These are phyloP conservation scores for Yamadazyma jaroonii DNA, from an alignment of 1,139 yeast species.

Conservation along the genomic window DNA sequence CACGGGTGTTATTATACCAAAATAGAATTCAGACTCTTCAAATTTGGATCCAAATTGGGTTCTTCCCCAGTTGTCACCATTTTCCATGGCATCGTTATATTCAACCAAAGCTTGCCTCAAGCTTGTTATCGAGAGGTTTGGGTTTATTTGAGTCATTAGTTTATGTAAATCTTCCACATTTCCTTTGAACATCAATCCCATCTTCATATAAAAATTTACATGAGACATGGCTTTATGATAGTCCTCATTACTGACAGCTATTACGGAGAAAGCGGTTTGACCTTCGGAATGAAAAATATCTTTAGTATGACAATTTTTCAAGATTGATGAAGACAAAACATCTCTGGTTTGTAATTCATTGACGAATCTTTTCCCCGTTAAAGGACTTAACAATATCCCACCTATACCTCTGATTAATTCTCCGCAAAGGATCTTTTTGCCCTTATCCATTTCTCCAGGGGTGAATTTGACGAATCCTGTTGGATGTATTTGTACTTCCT, in stretches of 20 bases:
- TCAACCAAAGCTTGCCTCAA: slow-evolving; percentile 13
- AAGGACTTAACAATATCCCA: slow-evolving; percentile 32
- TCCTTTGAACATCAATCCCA: slow-evolving; percentile 27
- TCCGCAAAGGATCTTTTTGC: slow-evolving; percentile 37
- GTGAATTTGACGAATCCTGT: slow-evolving; percentile 33
- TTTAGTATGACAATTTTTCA: slow-evolving; percentile 18
- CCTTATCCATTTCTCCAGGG: slow-evolving; percentile 11
- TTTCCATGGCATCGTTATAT: slow-evolving; percentile 12
- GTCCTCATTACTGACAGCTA: slow-evolving; percentile 27
- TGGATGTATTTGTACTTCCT: slow-evolving; percentile 38
- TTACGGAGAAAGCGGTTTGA: slow-evolving; percentile 20
- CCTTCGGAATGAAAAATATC: slow-evolving; percentile 8
- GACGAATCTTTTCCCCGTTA: slow-evolving; percentile 30
- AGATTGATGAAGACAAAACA: slow-evolving; percentile 26
- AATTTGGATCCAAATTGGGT: slow-evolving; percentile 20
- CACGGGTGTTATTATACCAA: slow-evolving; percentile 38
- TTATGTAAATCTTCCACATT: slow-evolving; percentile 18
- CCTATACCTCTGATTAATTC: slow-evolving; percentile 39
- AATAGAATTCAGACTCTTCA: slow-evolving; percentile 17
- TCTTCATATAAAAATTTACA: slow-evolving; percentile 28
- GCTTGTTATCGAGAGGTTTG: slow-evolving; percentile 10
- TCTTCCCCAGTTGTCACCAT: slow-evolving; percentile 21
- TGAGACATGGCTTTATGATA: slow-evolving; percentile 26
- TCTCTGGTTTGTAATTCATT: slow-evolving; percentile 37
- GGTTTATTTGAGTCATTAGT: slow-evolving; percentile 15